Conservation (phyloP, 202 grass and related monocot species). For the Panicum hallii region DNA sequence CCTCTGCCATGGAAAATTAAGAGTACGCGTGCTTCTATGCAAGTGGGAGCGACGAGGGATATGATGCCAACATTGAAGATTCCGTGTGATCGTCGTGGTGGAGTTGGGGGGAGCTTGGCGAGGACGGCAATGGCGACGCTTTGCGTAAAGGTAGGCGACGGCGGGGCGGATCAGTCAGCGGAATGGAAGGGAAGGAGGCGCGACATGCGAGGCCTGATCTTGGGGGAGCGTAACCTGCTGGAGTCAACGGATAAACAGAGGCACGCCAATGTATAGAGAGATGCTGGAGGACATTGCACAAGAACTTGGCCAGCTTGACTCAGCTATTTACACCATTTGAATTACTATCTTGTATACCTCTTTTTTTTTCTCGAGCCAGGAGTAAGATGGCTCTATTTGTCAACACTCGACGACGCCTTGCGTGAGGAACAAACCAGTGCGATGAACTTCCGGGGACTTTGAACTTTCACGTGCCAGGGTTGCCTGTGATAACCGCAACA, state of each 20-base stretch:
- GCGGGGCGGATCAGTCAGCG: constrained; percentile 4
- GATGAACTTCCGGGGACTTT: neutral
- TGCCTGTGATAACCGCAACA: constrained; percentile 11
- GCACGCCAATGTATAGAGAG: too few species aligned
- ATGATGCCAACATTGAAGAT: neutral
- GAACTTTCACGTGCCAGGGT: constrained; percentile 6
- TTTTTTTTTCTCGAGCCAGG: too few species aligned
- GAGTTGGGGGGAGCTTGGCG: constrained; percentile 25
- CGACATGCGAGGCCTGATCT: constrained; percentile 25
- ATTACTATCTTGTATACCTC: too few species aligned
- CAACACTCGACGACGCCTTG: constrained; percentile 7
- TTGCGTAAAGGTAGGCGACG: constrained; percentile 41
- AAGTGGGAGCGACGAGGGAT: constrained; percentile 1
- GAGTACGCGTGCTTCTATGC: neutral
- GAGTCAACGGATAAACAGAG: constrained; percentile 11
- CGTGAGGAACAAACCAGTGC: neutral
- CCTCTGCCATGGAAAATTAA: neutral
- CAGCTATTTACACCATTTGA: too few species aligned
- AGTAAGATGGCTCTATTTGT: neutral
- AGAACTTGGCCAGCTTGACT: too few species aligned
- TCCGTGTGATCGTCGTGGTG: neutral
- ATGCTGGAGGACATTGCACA: too few species aligned
- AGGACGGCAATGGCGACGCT: constrained; percentile 34
- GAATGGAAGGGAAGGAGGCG: neutral
- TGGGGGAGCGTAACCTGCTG: constrained; percentile 21